A percentile compares a stretch with the other conserved stretches of the same genome.
Conservation (phyloP, 805 yeast species). For the Monosporozyma solicola region DNA sequence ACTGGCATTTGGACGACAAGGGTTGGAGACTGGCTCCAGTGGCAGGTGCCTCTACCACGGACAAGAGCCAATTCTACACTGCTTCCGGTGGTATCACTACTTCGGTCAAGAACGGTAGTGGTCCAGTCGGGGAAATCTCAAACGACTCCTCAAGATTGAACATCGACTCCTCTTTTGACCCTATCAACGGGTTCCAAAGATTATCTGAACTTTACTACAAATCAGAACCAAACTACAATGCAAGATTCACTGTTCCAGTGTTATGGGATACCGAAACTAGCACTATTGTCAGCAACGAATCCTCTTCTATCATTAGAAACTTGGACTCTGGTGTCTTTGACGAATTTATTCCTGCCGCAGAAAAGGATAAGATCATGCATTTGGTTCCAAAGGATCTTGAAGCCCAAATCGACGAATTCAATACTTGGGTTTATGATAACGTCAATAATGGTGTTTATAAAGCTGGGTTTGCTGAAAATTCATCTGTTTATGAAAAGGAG, state of each 20-base stretch:
- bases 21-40: conserved; percentile 70
- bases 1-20: conserved; percentile 77
- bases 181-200: conserved; percentile 48
- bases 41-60: neutral
- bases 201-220: conserved; percentile 65
- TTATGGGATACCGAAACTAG: conserved; percentile 79
- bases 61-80: conserved; percentile 5
- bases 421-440: conserved; percentile 72
- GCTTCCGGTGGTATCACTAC: conserved; percentile 16
- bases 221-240: conserved; percentile 66
- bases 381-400: conserved; percentile 52
- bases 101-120: conserved; percentile 5
- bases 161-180: conserved; percentile 44
- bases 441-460: conserved; percentile 95
- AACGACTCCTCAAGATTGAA: conserved; percentile 17
- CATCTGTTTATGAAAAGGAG: conserved; percentile 70
- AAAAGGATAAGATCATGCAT: conserved; percentile 32
- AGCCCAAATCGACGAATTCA: conserved; percentile 61
- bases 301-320: conserved; percentile 81
- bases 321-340: conserved; percentile 65
- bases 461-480: conserved; percentile 79
- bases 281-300: conserved; percentile 87
- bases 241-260: conserved; percentile 87
- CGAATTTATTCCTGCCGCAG: conserved; percentile 18
- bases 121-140: conserved; percentile 9